These are phyloP conservation scores for Rubia tinctorum DNA, from an alignment of 305 asterid species.

Conservation along the genomic window DNA sequence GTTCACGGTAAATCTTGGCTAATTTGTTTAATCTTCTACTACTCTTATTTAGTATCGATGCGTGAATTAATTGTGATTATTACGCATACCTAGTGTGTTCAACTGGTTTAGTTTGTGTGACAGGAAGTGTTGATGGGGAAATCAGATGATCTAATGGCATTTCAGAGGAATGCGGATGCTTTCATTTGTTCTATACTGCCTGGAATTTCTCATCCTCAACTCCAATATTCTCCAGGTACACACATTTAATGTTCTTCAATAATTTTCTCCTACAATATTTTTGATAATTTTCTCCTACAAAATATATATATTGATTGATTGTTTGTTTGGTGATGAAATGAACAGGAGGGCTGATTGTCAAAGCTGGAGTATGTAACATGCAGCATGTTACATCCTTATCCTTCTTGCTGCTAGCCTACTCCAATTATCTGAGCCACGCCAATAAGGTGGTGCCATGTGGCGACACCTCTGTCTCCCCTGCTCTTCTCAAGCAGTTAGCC, in stretches of 20 bases:
- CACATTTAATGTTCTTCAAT: background rate
- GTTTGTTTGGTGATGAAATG: background rate
- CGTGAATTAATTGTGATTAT: too few species aligned
- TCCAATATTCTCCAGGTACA: slow-evolving; percentile 85
- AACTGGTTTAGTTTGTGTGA: background rate
- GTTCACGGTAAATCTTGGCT: too few species aligned
- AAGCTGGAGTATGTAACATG: slow-evolving; percentile 87
- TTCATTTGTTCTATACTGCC: slow-evolving; percentile 79
- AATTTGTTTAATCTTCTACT: too few species aligned
- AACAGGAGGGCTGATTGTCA: slow-evolving; percentile 73
- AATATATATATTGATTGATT: too few species aligned
- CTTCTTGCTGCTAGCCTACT: slow-evolving; percentile 66
- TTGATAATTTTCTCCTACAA: too few species aligned
- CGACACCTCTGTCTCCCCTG: slow-evolving; percentile 54
- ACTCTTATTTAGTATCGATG: too few species aligned
- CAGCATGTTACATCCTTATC: slow-evolving; percentile 91
- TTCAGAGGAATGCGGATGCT: slow-evolving; percentile 73
- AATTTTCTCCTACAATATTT: too few species aligned
- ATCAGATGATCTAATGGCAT: slow-evolving; percentile 51
- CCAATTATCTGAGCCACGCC: slow-evolving; percentile 86
- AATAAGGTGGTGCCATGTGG: slow-evolving; percentile 74
- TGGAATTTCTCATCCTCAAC: slow-evolving; percentile 69
- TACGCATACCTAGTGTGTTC: too few species aligned
- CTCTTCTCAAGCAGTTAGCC: slow-evolving; percentile 71
- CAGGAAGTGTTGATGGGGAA: slow-evolving; percentile 87